Evolutionary conservation across 768 basidiomycete species (phyloP).

Genomic region (Stropharia rugosoannulata): DNA sequence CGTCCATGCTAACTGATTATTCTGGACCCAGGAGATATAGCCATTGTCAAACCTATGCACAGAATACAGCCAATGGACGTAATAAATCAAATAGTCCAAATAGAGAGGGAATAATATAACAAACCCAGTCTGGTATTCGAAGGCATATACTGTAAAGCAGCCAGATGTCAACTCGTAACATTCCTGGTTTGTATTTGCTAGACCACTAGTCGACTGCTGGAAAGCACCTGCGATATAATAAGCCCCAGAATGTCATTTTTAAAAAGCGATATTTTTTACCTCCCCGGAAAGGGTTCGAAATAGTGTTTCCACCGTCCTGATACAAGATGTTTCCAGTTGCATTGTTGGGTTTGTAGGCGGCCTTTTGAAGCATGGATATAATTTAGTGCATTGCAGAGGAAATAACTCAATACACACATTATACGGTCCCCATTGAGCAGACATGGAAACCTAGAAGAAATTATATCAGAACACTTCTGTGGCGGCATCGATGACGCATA

Average conservation of each 20-base stretch:
- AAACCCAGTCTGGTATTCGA: slow-evolving; percentile 53
- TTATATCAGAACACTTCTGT: slow-evolving; percentile 12
- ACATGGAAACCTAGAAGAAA: slow-evolving; percentile 43
- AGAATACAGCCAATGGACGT: not conserved
- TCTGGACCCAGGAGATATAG: slow-evolving; percentile 79
- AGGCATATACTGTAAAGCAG: slow-evolving; percentile 39
- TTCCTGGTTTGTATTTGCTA: slow-evolving; percentile 59
- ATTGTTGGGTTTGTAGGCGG: slow-evolving; percentile 57
- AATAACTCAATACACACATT: slow-evolving; percentile 42
- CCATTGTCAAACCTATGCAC: slow-evolving; percentile 24
- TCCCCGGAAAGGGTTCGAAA: slow-evolving; percentile 57
- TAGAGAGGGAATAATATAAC: slow-evolving; percentile 6
- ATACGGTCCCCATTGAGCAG: slow-evolving; percentile 57
- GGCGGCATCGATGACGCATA: slow-evolving; percentile 1
- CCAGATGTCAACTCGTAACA: slow-evolving; percentile 56
- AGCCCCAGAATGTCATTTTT: slow-evolving; percentile 8
- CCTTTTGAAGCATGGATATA: slow-evolving; percentile 28
- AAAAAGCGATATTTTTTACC: slow-evolving; percentile 39
- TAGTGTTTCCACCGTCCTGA: slow-evolving; percentile 40
- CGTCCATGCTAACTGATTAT: slow-evolving; percentile 65
- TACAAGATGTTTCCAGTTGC: slow-evolving; percentile 47
- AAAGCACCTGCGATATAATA: slow-evolving; percentile 39
- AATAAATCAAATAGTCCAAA: not conserved
- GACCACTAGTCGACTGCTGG: slow-evolving; percentile 75
- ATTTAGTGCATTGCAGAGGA: not conserved